Percentiles rank a stretch among this genome's conserved stretches.
These are phyloP conservation scores for Ceratobasidium papillatum DNA, from an alignment of 1,284 basidiomycete species.

Conservation along the genomic window DNA sequence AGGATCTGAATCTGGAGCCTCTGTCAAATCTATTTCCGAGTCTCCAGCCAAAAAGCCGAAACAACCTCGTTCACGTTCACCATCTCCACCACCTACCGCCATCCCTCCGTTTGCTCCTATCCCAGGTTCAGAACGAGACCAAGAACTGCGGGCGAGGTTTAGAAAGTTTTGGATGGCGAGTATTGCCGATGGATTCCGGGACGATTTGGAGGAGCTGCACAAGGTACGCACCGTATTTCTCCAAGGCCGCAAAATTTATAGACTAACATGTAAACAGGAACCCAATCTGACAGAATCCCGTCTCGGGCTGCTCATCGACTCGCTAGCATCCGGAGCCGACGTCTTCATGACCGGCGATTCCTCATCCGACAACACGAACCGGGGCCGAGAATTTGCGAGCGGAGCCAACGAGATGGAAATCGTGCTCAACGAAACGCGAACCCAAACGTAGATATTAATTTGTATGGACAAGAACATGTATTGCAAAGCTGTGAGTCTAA, in stretches of 20 bases:
- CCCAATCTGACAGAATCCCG: constrained; percentile 71
- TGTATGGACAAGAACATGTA: constrained; percentile 34
- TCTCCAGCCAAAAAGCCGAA: constrained; percentile 34
- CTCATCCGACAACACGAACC: constrained; percentile 46
- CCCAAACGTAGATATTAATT: constrained; percentile 12
- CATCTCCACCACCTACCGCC: constrained; percentile 61
- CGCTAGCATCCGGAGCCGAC: constrained; percentile 76
- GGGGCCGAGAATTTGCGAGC: constrained; percentile 43
- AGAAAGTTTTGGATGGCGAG: constrained; percentile 82
- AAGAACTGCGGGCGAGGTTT: constrained; percentile 68
- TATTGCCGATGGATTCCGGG: constrained; percentile 77
- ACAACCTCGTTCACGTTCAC: constrained; percentile 55
- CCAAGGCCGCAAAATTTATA: background rate
- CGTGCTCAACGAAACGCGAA: constrained; percentile 51
- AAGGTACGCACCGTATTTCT: constrained; percentile 60
- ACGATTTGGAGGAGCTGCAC: constrained; percentile 77
- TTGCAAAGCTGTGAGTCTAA: constrained; percentile 1
- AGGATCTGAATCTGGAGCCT: constrained; percentile 46
- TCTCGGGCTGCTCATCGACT: constrained; percentile 75
- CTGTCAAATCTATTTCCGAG: constrained; percentile 42
- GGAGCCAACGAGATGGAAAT: constrained; percentile 63
- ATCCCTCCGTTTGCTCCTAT: constrained; percentile 63
- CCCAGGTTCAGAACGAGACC: constrained; percentile 54
- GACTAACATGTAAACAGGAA: constrained; percentile 59
- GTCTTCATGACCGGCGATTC: constrained; percentile 61